Percentiles rank a stretch among this genome's conserved stretches.
These are phyloP conservation scores for Persicaria maculosa DNA, from an alignment of 148 eudicot species.

Conservation along the genomic window DNA sequence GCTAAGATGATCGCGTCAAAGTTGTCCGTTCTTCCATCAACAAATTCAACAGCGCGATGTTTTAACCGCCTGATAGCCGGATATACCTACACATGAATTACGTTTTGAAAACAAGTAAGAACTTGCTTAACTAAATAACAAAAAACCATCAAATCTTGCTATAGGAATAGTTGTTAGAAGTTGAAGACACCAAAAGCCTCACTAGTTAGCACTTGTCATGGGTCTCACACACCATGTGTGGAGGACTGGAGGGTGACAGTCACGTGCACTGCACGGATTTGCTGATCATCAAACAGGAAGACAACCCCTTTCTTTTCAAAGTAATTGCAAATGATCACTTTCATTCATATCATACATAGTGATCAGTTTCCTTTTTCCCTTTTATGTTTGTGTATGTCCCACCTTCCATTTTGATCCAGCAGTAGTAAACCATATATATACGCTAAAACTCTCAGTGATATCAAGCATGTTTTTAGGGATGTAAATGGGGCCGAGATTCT, in stretches of 20 bases:
- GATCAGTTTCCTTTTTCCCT: neutral
- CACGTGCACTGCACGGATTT: slow-evolving; percentile 3
- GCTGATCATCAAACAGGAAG: neutral
- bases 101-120: neutral
- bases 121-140: neutral
- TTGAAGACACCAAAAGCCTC: neutral
- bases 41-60: slow-evolving; percentile 45
- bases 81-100: slow-evolving; percentile 30
- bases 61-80: slow-evolving; percentile 36
- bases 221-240: neutral
- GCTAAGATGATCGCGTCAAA: slow-evolving; percentile 51
- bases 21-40: slow-evolving; percentile 46
- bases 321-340: slow-evolving; percentile 10
- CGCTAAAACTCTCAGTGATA: too few species aligned
- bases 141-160: neutral
- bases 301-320: slow-evolving; percentile 1
- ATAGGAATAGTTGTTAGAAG: neutral
- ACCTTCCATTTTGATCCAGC: neutral
- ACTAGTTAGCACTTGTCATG: neutral
- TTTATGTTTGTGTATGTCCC: neutral
- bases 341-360: neutral
- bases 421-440: neutral
- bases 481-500: too few species aligned
- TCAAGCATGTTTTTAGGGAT: too few species aligned
- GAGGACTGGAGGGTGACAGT: neutral